Base-by-base conservation (phyloP, 1,284 basidiomycete genomes). In the Testicularia cyperi region DNA sequence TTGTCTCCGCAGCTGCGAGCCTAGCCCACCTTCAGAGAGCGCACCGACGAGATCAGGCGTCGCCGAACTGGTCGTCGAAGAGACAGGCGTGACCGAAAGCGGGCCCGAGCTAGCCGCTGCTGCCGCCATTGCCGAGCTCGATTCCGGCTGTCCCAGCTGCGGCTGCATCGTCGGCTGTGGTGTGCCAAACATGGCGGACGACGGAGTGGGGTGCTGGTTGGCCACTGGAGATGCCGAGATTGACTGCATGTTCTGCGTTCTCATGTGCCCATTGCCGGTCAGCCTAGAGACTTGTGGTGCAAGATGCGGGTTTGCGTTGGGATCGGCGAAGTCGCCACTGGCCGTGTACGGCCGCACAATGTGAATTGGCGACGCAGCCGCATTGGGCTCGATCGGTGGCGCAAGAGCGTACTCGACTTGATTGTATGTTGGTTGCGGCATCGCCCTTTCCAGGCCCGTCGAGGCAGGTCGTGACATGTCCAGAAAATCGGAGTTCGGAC, bases 261-360 rank as follows among this genome's bases (percentile, higher is more conserved):
- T 27, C 15, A 34, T n/a, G n/a, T n/a, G n/a, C n/a, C n/a, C n/a
- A n/a, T n/a, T n/a, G n/a, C n/a, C n/a, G n/a, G n/a, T n/a, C n/a
- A n/a, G n/a, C n/a, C n/a, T n/a, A n/a, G n/a, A n/a, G n/a, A n/a
- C n/a, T n/a, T 38, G 38, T n/a, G 49, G 42, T 2, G 34, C 42
- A 4, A 49, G 49, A 25, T 53, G 56, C 4, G n/a, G 12, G 1
- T 38, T 34, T 4, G 44, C 25, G 23, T 14, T 21, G 10, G 38
- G 21, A 7, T 41, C 26, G 9, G 56, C 48, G 14, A 48, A 38
- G 19, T 53, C 49, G 30, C 39, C 45, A 24, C 26, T 25, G 2
- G 58, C 48, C 10, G 47, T 56, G n/a, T 52, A 44, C 0, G 58
- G 58, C 9, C 53, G 52, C 8, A 29, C 21, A 9, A 57, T 53